A percentile compares a stretch with the other conserved stretches of the same genome.
Conservation (phyloP, 176 grass and related monocot species). For the Musa troglodytarum region DNA sequence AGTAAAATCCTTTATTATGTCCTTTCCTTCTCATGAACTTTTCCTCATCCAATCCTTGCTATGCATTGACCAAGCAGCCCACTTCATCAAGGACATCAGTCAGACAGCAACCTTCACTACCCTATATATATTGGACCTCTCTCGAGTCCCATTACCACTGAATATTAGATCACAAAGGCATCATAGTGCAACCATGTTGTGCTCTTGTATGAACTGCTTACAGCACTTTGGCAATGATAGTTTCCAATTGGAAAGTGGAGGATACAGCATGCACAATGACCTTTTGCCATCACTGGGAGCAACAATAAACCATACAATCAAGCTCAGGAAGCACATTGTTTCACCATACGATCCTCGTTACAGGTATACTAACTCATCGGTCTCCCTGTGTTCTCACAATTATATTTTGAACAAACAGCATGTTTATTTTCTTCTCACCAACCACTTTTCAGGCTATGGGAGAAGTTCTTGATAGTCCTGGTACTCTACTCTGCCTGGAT, state of each 20-base stretch:
- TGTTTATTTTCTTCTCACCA: neutral
- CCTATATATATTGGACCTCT: slow-evolving; percentile 6
- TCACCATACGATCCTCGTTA: slow-evolving; percentile 2
- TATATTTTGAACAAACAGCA: neutral
- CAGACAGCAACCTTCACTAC: neutral
- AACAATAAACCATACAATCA: slow-evolving; percentile 1
- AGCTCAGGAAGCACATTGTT: slow-evolving; percentile 9
- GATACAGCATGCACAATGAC: neutral
- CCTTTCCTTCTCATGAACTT: neutral
- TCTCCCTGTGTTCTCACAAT: neutral
- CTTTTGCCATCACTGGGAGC: slow-evolving; percentile 15
- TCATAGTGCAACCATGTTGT: slow-evolving; percentile 9
- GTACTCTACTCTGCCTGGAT: slow-evolving; percentile 81
- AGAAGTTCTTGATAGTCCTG: slow-evolving; percentile 49
- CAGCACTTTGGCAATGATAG: neutral
- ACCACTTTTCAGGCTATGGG: slow-evolving; percentile 43
- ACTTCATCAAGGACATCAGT: neutral
- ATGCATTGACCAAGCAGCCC: neutral
- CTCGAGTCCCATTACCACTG: neutral
- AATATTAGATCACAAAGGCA: neutral
- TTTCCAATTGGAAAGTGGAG: slow-evolving; percentile 1
- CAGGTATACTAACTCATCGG: neutral
- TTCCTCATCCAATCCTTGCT: neutral
- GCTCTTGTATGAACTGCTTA: neutral
- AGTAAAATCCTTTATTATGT: neutral